Percentiles rank a stretch among this genome's conserved stretches.
phyloP scores from a whole-genome alignment of 345 rosid genomes.

The Populus tremula region DNA sequence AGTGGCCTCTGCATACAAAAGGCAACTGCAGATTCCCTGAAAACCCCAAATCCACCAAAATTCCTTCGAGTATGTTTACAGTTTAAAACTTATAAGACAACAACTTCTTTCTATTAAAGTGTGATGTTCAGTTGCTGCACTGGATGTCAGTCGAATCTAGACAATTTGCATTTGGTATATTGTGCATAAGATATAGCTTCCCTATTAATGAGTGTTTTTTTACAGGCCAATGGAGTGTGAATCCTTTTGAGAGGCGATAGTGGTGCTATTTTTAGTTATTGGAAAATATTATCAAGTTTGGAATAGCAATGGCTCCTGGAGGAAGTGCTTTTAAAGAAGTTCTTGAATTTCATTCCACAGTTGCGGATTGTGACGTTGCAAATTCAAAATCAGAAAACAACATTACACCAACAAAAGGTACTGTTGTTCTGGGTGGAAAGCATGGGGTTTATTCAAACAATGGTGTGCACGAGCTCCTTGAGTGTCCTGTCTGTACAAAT shows the following conservation, averaged over 20 bases:
- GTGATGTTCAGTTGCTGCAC: background rate
- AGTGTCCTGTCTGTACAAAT: slow-evolving; percentile 36
- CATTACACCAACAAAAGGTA: slow-evolving; percentile 19
- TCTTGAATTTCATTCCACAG: slow-evolving; percentile 25
- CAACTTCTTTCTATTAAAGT: background rate
- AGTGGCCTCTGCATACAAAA: background rate
- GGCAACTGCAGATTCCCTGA: background rate
- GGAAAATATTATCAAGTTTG: slow-evolving; percentile 2
- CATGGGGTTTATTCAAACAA: slow-evolving; percentile 37
- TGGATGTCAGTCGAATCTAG: background rate
- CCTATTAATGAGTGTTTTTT: slow-evolving; percentile 7
- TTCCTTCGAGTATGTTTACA: background rate
- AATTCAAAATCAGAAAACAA: slow-evolving; percentile 27
- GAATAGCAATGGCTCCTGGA: slow-evolving; percentile 47
- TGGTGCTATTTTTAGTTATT: background rate
- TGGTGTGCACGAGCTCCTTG: slow-evolving; percentile 35
- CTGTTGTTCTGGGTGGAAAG: slow-evolving; percentile 31
- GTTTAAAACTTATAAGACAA: no score
- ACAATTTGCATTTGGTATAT: background rate
- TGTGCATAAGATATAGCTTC: background rate
- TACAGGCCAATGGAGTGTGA: slow-evolving; percentile 19
- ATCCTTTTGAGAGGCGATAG: slow-evolving; percentile 8
- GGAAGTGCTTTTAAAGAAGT: slow-evolving; percentile 46
- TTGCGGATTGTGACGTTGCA: slow-evolving; percentile 23
- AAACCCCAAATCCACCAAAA: background rate